Evolutionary conservation across 768 basidiomycete species (phyloP).

Genomic region (Fomitopsis serialis): DNA sequence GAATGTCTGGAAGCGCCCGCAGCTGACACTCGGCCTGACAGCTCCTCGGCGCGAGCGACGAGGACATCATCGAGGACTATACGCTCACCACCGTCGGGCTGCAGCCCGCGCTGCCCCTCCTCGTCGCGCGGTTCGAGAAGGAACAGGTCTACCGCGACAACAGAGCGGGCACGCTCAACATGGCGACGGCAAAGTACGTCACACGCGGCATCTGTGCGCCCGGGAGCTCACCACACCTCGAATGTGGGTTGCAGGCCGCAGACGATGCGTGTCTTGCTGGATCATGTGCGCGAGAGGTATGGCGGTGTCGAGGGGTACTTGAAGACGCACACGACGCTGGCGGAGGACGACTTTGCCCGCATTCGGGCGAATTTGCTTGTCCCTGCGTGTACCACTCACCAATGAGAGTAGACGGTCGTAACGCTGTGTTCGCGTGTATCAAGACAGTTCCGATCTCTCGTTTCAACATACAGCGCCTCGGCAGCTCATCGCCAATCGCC

Average conservation of each 20-base stretch:
- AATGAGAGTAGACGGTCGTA: too few species aligned
- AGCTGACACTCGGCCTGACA: constrained; percentile 8
- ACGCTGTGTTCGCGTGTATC: too few species aligned
- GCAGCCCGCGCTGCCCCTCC: constrained; percentile 25
- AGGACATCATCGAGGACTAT: constrained; percentile 36
- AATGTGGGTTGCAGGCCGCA: constrained; percentile 25
- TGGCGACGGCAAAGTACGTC: constrained; percentile 30
- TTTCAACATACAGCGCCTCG: too few species aligned
- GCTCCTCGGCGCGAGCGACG: constrained; percentile 36
- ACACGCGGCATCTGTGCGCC: not conserved
- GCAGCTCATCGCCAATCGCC: too few species aligned
- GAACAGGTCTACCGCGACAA: constrained; percentile 28
- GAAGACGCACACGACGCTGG: constrained; percentile 23
- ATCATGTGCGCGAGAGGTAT: constrained; percentile 29
- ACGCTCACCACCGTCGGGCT: constrained; percentile 33
- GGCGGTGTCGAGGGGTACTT: constrained; percentile 34
- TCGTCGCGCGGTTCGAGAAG: constrained; percentile 28
- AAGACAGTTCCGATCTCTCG: too few species aligned
- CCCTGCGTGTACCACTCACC: not conserved
- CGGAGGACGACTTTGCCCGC: constrained; percentile 24
- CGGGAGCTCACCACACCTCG: not conserved
- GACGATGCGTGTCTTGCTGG: constrained; percentile 29
- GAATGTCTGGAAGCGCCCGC: too few species aligned
- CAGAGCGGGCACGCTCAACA: constrained; percentile 29
- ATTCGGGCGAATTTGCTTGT: constrained; percentile 15